A percentile compares a stretch with the other conserved stretches of the same genome.
Evolutionary conservation across 805 yeast species (phyloP).

Genomic region (Cyberlindnera subsufficiens): DNA sequence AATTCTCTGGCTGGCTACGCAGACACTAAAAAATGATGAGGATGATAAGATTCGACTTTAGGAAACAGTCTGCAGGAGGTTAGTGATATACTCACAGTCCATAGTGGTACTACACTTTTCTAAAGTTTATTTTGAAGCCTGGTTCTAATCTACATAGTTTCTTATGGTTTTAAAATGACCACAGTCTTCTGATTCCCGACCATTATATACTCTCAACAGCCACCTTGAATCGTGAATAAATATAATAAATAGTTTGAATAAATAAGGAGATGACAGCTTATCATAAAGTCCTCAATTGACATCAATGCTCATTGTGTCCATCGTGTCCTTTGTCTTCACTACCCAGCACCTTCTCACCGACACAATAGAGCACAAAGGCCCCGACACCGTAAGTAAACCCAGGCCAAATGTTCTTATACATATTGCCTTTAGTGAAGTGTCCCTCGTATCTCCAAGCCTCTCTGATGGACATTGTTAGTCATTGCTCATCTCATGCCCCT

Average conservation of each 20-base stretch:
- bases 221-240: no score
- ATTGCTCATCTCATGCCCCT: no score
- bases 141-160: no score
- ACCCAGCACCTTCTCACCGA: constrained; percentile 26
- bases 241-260: no score
- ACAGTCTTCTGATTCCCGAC: no score
- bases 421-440: constrained; percentile 62
- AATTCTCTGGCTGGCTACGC: constrained; percentile 1
- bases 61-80: background rate
- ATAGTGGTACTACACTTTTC: no score
- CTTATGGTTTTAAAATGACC: no score
- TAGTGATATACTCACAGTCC: no score
- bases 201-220: no score
- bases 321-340: constrained; percentile 13
- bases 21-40: constrained; percentile 2
- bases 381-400: constrained; percentile 76
- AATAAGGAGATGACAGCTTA: no score
- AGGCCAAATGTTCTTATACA: constrained; percentile 70
- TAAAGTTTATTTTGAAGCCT: no score
- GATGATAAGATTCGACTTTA: background rate
- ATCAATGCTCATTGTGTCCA: constrained; percentile 6
- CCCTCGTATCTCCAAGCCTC: constrained; percentile 92
- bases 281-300: background rate
- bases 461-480: constrained; percentile 31
- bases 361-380: constrained; percentile 62